Evolutionary conservation across 1,284 basidiomycete species (phyloP).

Genomic region (Ustilago xerochloae): DNA sequence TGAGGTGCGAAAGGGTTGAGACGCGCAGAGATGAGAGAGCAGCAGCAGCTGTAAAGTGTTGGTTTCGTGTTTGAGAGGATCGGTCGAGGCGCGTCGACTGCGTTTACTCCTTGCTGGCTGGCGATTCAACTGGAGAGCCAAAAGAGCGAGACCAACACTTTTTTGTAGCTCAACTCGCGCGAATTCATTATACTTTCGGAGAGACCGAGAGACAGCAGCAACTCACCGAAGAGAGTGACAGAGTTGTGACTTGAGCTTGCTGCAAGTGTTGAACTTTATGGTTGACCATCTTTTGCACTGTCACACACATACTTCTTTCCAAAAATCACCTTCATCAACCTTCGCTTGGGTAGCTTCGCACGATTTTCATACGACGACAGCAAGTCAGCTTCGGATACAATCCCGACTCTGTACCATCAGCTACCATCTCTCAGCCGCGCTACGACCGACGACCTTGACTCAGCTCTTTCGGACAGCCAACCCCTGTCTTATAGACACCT

Average conservation of each 20-base stretch:
- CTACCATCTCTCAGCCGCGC: background rate
- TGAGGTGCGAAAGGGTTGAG: background rate
- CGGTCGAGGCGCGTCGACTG: slow-evolving; percentile 40
- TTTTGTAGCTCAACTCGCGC: slow-evolving; percentile 23
- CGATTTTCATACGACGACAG: background rate
- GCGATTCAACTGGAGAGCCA: background rate
- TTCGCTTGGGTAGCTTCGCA: background rate
- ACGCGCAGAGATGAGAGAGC: background rate
- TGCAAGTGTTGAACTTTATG: background rate
- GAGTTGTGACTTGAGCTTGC: background rate
- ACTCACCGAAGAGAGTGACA: background rate
- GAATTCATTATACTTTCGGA: slow-evolving; percentile 12
- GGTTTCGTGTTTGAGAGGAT: background rate
- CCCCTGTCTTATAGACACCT: background rate
- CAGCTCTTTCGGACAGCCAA: background rate
- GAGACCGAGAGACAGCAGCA: slow-evolving; percentile 4
- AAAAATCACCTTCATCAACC: background rate
- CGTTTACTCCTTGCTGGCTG: slow-evolving; percentile 15
- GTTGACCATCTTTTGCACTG: background rate
- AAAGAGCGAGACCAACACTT: slow-evolving; percentile 52
- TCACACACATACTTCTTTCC: slow-evolving; percentile 3
- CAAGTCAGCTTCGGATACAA: background rate
- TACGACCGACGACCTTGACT: background rate
- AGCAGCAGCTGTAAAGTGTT: no score
- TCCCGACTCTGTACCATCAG: background rate